phyloP scores from a whole-genome alignment of 345 rosid genomes.

The Excoecaria agallocha region DNA sequence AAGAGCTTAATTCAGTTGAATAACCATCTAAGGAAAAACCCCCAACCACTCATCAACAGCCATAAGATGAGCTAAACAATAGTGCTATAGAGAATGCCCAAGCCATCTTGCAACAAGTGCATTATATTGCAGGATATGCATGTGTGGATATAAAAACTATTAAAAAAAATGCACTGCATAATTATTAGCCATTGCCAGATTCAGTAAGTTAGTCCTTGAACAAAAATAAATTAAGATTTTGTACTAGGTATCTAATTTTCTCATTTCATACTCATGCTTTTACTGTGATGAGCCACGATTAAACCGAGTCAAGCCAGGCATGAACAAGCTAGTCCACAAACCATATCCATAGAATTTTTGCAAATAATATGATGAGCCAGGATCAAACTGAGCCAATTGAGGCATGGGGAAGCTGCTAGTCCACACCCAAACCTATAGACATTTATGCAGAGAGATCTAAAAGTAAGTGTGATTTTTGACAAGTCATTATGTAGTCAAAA shows the following conservation, averaged over 20 bases:
- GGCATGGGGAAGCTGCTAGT: conserved; percentile 8
- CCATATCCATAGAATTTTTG: background rate
- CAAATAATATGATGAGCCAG: conserved; percentile 10
- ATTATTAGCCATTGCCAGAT: background rate
- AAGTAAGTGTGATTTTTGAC: background rate
- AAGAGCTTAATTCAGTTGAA: conserved; percentile 3
- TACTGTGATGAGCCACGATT: background rate
- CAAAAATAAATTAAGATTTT: background rate
- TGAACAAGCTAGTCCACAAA: conserved; percentile 11
- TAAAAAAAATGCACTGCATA: background rate
- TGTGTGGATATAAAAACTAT: background rate
- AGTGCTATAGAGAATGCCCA: background rate
- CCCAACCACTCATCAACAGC: conserved; percentile 7
- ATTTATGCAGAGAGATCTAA: background rate
- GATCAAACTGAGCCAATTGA: background rate
- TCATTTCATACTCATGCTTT: background rate
- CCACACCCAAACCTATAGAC: background rate
- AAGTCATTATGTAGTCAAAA: background rate
- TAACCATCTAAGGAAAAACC: conserved; percentile 15
- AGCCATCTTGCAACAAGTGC: background rate
- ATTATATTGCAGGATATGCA: background rate
- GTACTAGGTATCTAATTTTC: background rate
- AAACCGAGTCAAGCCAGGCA: background rate
- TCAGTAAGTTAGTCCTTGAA: background rate
- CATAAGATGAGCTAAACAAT: background rate